Conservation (phyloP, 225 moss, liverwort and hornwort genomes). For the Straminergon stramineum region DNA sequence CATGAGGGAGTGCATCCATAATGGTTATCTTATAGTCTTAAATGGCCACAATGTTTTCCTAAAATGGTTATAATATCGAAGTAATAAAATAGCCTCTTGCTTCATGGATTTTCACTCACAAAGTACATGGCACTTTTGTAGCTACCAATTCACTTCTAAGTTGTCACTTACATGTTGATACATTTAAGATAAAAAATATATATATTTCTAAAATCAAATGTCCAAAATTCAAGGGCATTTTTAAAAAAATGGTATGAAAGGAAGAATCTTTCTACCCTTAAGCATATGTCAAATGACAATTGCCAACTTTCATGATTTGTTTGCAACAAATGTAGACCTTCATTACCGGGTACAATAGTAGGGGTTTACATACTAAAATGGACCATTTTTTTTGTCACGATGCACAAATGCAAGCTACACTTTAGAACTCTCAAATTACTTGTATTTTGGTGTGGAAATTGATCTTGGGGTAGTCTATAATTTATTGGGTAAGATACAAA, state of each 20-base stretch:
- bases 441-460: not conserved
- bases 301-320: not conserved
- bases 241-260: not conserved
- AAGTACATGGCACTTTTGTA: too few relatives aligned
- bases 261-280: not conserved
- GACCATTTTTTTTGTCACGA: not conserved
- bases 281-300: not conserved
- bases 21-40: not conserved
- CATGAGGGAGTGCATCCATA: not conserved
- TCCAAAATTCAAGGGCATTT: rapidly evolving
- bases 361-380: rapidly evolving
- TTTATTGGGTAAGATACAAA: not conserved
- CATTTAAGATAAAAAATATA: too few relatives aligned
- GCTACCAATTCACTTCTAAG: not conserved
- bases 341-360: rapidly evolving
- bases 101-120: not conserved
- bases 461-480: not conserved
- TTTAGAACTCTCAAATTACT: not conserved
- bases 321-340: not conserved
- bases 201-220: not conserved
- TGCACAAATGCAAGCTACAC: not conserved
- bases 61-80: not conserved
- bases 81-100: not conserved
- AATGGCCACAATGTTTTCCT: not conserved
- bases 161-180: not conserved